Evolutionary conservation across 1,284 basidiomycete genomes (phyloP), one percentile per base, ranked within the genome.

Genomic region (Malassezia furfur): DNA sequence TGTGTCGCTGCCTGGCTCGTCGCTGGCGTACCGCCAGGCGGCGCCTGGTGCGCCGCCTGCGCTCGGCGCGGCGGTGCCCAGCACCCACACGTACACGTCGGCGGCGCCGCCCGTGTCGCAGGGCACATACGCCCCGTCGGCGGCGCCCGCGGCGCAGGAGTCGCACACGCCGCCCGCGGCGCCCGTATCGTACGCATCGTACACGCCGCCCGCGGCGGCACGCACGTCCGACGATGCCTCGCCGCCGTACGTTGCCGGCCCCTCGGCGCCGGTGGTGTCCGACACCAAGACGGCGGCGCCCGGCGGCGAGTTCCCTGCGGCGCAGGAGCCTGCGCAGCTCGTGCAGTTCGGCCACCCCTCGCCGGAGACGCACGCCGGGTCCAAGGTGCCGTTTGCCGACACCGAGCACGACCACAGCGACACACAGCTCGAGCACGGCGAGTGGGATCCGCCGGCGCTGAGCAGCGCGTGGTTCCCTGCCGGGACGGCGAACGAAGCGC

Each of bases 381-480:
- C 37, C 8, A 12, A 32, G 45, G 22, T 10, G 34, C 47, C 36
- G n/a, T 48, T 48, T 36, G 34, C 28, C 34, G 46, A 49, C 35
- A 31, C 30, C 8, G 48, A 46, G 25, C 22, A 19, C 14, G 36
- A 30, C 28, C 48, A 56, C 19, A 52, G 54, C 22, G 32, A 41
- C 5, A 25, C 25, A 10, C 21, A 11, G n/a, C 21, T 30, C 12
- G 54, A 52, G 14, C 54, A 52, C 32, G 43, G 55, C 50, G 55
- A 57, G 9, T 57, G 50, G 50, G 55, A 57, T 30, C 55, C 55
- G 17, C 55, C 55, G 2, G 55, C 55, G 10, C 36, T 57, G 7
- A 51, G 48, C 15, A 57, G 45, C 36, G 55, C 55, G 10, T 57
- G 55, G 55, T 57, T 57, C 45, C 55, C 55, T 3, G 19, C 11